A percentile compares a stretch with the other conserved stretches of the same genome.
phyloP scores from a whole-genome alignment of 768 basidiomycete genomes.

The Termitomyces sp. region DNA sequence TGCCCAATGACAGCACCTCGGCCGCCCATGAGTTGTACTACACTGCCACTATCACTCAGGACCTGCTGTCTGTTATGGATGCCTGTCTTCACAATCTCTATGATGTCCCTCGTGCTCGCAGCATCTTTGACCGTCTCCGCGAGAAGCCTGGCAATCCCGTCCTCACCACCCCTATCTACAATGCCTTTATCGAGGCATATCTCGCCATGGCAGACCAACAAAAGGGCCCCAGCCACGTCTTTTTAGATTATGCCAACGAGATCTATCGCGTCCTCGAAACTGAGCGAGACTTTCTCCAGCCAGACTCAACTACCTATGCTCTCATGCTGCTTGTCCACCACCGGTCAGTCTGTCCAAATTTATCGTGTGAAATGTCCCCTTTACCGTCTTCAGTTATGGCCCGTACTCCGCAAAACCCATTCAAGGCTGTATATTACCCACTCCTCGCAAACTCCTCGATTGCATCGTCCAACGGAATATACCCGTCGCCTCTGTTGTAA shows the following conservation, averaged over 20 bases:
- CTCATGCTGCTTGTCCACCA: constrained; percentile 57
- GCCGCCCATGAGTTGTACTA: constrained; percentile 46
- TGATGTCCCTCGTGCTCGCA: constrained; percentile 72
- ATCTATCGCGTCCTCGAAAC: constrained; percentile 56
- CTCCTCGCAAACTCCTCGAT: constrained; percentile 32
- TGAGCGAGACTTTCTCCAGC: constrained; percentile 37
- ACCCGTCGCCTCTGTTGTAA: constrained; percentile 43
- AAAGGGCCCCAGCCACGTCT: constrained; percentile 42
- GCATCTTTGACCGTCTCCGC: constrained; percentile 64
- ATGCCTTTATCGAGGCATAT: constrained; percentile 64
- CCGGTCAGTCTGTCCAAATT: constrained; percentile 29
- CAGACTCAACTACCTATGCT: constrained; percentile 60
- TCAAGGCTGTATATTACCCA: constrained; percentile 11
- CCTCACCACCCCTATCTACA: constrained; percentile 49
- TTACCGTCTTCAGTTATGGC: constrained; percentile 25
- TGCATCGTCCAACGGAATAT: constrained; percentile 45
- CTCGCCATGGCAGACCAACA: constrained; percentile 42
- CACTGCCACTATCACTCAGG: constrained; percentile 59
- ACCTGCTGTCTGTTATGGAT: constrained; percentile 73
- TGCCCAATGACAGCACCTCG: constrained; percentile 42
- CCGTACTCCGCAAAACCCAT: constrained; percentile 23
- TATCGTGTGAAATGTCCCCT: too few relatives aligned
- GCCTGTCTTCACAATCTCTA: constrained; percentile 74
- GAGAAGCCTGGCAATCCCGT: constrained; percentile 20
- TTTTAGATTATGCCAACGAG: constrained; percentile 58